Evolutionary conservation across 1,284 basidiomycete species (phyloP).

Genomic region (Irpex lacteus): DNA sequence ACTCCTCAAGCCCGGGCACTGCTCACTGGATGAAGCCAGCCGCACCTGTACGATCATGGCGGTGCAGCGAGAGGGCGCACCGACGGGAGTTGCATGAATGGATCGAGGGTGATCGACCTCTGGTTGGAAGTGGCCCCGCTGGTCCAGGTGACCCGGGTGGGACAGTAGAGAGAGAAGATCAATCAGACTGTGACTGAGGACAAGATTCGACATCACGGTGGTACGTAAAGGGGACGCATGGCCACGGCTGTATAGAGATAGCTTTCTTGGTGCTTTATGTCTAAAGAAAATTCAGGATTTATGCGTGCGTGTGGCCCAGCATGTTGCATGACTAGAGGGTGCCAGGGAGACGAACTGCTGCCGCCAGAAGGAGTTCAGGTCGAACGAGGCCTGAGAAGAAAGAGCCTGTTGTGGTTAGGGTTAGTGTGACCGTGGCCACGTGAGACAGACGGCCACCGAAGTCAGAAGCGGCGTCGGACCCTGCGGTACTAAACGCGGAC

Average conservation of each 20-base stretch:
- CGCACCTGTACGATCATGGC: too few relatives aligned
- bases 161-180: neutral
- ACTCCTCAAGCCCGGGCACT: too few relatives aligned
- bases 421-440: constrained; percentile 4
- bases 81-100: too few relatives aligned
- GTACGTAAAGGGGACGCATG: neutral
- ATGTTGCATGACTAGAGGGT: neutral
- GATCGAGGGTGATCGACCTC: too few relatives aligned
- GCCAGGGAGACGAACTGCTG: neutral
- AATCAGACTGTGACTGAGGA: neutral
- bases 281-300: too few relatives aligned
- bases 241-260: neutral
- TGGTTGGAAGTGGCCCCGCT: too few relatives aligned
- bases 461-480: neutral
- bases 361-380: neutral
- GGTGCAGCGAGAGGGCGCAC: too few relatives aligned
- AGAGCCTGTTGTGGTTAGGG: constrained; percentile 10
- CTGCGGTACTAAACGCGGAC: neutral
- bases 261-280: too few relatives aligned
- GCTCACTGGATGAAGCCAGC: too few relatives aligned
- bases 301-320: neutral
- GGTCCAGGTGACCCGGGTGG: neutral
- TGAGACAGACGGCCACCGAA: constrained; percentile 6
- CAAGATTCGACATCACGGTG: neutral
- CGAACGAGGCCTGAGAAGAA: constrained; percentile 6